These are phyloP conservation scores for Fomitopsis serialis DNA, from an alignment of 768 basidiomycete genomes.

Conservation along the genomic window DNA sequence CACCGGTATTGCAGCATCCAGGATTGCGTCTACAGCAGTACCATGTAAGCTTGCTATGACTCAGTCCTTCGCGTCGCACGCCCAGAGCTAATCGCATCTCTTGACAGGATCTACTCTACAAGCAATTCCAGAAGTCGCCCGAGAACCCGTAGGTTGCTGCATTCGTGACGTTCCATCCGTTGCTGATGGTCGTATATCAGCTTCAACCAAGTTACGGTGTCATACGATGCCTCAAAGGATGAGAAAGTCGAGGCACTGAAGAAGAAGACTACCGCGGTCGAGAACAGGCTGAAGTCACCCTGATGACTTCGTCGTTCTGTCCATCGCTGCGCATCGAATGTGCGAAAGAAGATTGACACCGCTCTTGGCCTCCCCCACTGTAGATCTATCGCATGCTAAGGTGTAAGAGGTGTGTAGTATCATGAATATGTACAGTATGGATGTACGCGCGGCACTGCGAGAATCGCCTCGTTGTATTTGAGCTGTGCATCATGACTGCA, in stretches of 20 bases:
- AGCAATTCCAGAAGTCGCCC: slow-evolving; percentile 94
- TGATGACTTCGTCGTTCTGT: neutral
- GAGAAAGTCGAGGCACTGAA: slow-evolving; percentile 76
- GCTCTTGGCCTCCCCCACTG: too few species aligned
- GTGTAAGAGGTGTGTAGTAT: too few species aligned
- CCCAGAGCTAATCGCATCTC: slow-evolving; percentile 3
- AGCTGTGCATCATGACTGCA: too few species aligned
- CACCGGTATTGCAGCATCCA: slow-evolving; percentile 53
- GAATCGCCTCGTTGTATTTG: too few species aligned
- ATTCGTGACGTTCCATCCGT: neutral
- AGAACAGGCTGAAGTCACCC: slow-evolving; percentile 49
- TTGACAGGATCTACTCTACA: slow-evolving; percentile 73
- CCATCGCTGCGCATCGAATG: too few species aligned
- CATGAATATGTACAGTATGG: too few species aligned
- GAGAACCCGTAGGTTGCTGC: slow-evolving; percentile 79
- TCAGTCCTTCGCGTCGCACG: neutral
- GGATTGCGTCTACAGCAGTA: slow-evolving; percentile 91
- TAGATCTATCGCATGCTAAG: too few species aligned
- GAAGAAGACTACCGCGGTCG: slow-evolving; percentile 57
- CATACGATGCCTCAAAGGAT: slow-evolving; percentile 86
- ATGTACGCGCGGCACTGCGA: too few species aligned
- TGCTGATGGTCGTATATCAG: slow-evolving; percentile 29
- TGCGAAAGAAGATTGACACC: too few species aligned
- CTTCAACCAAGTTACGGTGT: slow-evolving; percentile 76
- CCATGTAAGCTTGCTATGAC: slow-evolving; percentile 42